A percentile compares a stretch with the other conserved stretches of the same genome.
Evolutionary conservation across 1,139 yeast species (phyloP).

Genomic region (Suhomyces chickasaworum): DNA sequence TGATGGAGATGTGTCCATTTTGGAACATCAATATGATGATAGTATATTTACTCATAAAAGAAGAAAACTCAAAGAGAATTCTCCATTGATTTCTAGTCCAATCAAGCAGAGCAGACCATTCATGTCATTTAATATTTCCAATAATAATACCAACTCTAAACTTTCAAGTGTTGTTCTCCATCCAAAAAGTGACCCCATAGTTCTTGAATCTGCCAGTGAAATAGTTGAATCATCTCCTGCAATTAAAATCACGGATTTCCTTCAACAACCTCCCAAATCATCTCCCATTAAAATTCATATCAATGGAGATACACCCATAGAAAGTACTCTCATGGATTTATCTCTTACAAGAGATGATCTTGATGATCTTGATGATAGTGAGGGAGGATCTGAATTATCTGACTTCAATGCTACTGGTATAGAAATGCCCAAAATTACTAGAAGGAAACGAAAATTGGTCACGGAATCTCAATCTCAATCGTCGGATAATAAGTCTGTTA

Average conservation of each 20-base stretch:
- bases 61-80: constrained; percentile 9
- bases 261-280: constrained; percentile 14
- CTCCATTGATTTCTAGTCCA: constrained; percentile 8
- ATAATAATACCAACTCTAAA: constrained; percentile 9
- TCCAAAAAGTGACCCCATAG: constrained; percentile 14
- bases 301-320: not conserved
- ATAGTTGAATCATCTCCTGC: constrained; percentile 21
- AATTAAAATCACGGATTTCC: constrained; percentile 10
- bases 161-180: constrained; percentile 7
- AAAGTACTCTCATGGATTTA: constrained; percentile 7
- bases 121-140: constrained; percentile 11
- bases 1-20: constrained; percentile 4
- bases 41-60: constrained; percentile 18
- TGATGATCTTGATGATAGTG: not conserved
- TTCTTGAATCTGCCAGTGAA: constrained; percentile 16
- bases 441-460: constrained; percentile 12
- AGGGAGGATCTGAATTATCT: constrained; percentile 1
- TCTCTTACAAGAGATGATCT: constrained; percentile 1
- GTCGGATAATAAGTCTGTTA: not conserved
- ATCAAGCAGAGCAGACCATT: constrained; percentile 5
- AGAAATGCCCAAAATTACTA: constrained; percentile 6
- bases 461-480: constrained; percentile 11
- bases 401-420: constrained; percentile 7
- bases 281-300: constrained; percentile 17
- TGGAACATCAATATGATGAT: constrained; percentile 17